These are phyloP conservation scores for Lecanicillium sp. DNA, from an alignment of 2,329 filamentous ascomycete species.

Conservation along the genomic window DNA sequence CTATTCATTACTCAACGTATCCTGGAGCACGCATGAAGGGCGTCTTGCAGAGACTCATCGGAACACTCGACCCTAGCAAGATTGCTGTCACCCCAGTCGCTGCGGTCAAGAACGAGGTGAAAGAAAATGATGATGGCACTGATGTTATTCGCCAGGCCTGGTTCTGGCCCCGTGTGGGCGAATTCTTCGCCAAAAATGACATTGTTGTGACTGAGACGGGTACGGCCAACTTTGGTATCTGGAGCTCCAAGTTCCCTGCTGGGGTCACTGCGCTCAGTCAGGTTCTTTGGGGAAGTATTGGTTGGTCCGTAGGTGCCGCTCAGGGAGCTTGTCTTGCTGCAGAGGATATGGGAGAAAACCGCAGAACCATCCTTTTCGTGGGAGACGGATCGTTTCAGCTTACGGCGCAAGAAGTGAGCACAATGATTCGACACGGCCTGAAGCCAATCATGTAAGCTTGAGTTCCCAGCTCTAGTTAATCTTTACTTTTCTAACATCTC, in stretches of 20 bases:
- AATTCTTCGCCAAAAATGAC: constrained; percentile 66
- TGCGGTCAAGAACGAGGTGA: constrained; percentile 45
- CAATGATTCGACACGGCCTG: constrained; percentile 70
- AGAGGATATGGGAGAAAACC: constrained; percentile 53
- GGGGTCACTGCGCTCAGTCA: constrained; percentile 77
- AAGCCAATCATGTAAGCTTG: constrained; percentile 67
- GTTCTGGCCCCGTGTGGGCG: constrained; percentile 71
- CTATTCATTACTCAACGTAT: constrained; percentile 73
- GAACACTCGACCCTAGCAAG: constrained; percentile 50
- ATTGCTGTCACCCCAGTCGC: constrained; percentile 52
- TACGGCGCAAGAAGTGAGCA: constrained; percentile 76
- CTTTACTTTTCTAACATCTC: neutral
- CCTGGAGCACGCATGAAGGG: constrained; percentile 71
- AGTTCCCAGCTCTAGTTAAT: constrained; percentile 26
- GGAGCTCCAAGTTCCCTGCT: constrained; percentile 73
- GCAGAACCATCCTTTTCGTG: constrained; percentile 77
- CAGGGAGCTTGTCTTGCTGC: constrained; percentile 67
- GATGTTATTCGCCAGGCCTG: constrained; percentile 59
- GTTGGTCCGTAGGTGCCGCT: constrained; percentile 53
- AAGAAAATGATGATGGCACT: constrained; percentile 33
- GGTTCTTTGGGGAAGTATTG: constrained; percentile 65
- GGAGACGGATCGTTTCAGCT: constrained; percentile 84
- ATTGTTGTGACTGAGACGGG: constrained; percentile 83
- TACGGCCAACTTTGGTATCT: constrained; percentile 82
- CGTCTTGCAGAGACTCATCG: constrained; percentile 65